These are phyloP conservation scores for Candida labiduridarum DNA, from an alignment of 1,139 yeast species.

Conservation along the genomic window DNA sequence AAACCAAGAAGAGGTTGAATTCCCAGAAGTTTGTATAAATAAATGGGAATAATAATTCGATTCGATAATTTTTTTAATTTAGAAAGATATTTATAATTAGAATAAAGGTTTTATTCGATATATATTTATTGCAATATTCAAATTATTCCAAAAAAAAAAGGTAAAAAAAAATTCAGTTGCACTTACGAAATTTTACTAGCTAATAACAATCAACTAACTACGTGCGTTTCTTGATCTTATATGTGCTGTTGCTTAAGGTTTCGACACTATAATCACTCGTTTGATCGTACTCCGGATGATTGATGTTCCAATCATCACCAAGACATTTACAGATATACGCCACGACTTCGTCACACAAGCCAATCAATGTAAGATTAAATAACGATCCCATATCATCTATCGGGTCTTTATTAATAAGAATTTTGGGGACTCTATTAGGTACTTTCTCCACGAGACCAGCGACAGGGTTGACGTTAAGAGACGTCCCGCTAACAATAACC, in stretches of 20 bases:
- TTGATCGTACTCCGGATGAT: constrained; percentile 43
- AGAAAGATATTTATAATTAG: not conserved
- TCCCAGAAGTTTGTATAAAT: constrained; percentile 45
- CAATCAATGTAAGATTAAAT: constrained; percentile 78
- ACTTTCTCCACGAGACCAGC: constrained; percentile 78
- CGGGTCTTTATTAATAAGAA: constrained; percentile 77
- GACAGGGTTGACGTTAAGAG: constrained; percentile 91
- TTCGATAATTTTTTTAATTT: not conserved
- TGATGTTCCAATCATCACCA: constrained; percentile 58
- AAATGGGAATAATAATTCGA: constrained; percentile 12
- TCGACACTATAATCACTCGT: not conserved
- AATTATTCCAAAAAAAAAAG: not conserved
- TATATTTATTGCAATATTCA: not conserved
- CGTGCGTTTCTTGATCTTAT: not conserved
- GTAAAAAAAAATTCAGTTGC: not conserved
- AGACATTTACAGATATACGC: constrained; percentile 58
- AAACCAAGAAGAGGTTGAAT: constrained; percentile 46
- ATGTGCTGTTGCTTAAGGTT: not conserved
- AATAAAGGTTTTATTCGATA: not conserved
- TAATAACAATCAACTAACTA: not conserved
- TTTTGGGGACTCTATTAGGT: constrained; percentile 72
- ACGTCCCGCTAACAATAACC: constrained; percentile 84
- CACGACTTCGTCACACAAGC: constrained; percentile 88
- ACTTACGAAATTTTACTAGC: not conserved
- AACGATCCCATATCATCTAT: constrained; percentile 62